Evolutionary conservation across 805 yeast species (phyloP).

Genomic region (Starmerella asiatica): DNA sequence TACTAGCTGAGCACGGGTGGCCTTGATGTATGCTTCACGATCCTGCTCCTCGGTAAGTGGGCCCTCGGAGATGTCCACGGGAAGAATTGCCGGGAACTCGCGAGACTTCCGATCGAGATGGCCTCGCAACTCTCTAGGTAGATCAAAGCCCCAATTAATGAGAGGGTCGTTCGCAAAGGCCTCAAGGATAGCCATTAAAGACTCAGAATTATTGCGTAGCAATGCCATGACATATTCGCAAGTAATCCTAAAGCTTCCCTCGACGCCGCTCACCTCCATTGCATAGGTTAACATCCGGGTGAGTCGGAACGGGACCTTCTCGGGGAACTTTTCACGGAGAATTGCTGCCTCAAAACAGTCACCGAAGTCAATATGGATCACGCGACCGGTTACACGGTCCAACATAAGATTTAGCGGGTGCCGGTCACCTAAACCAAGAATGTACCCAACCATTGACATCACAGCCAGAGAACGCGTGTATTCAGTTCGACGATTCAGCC

Average conservation of each 20-base stretch:
- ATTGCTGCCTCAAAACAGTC: conserved; percentile 99
- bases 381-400: conserved; percentile 88
- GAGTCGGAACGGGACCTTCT: conserved; percentile 91
- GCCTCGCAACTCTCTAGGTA: conserved; percentile 38
- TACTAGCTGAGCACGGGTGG: conserved; percentile 83
- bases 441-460: conserved; percentile 98
- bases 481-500: conserved; percentile 94
- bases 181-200: conserved; percentile 92
- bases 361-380: conserved; percentile 94
- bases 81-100: conserved; percentile 4
- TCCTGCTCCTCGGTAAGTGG: conserved; percentile 20
- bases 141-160: conserved; percentile 96
- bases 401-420: conserved; percentile 96
- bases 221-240: conserved; percentile 97
- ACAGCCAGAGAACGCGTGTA: conserved; percentile 93
- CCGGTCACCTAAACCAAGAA: conserved; percentile 90
- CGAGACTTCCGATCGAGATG: conserved; percentile 9
- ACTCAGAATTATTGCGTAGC: conserved; percentile 83
- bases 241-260: conserved; percentile 91
- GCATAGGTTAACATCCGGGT: conserved; percentile 96
- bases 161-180: conserved; percentile 98
- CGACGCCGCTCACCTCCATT: conserved; percentile 97
- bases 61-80: conserved; percentile 10
- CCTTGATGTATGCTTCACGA: conserved; percentile 32
- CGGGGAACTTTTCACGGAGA: conserved; percentile 91